These are phyloP conservation scores for Hordeum pubiflorum DNA, from an alignment of 202 grass and related monocot genomes.

Conservation along the genomic window DNA sequence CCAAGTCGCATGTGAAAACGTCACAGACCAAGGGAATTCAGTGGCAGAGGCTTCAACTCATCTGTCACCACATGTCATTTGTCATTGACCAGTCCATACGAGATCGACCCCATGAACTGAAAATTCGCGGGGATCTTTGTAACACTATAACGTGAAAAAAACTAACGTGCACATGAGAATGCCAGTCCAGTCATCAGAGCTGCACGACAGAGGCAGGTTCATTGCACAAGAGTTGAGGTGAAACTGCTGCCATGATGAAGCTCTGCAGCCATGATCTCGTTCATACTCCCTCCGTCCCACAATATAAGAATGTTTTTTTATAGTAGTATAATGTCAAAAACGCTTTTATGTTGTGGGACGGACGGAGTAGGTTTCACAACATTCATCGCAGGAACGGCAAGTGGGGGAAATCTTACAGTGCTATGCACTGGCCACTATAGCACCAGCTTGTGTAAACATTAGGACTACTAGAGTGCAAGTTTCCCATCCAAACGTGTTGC, in stretches of 20 bases:
- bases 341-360: no score
- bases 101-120: slow-evolving; percentile 1
- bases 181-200: background rate
- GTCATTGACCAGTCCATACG: slow-evolving; percentile 25
- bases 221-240: background rate
- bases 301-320: no score
- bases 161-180: background rate
- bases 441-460: background rate
- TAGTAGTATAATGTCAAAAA: no score
- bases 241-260: background rate
- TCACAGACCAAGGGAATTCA: slow-evolving; percentile 10
- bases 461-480: background rate
- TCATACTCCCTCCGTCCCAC: no score
- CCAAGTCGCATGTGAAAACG: slow-evolving; percentile 28
- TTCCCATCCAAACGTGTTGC: background rate
- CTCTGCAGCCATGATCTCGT: background rate
- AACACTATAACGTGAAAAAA: background rate
- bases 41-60: background rate
- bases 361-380: no score
- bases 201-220: background rate
- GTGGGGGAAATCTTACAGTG: no score
- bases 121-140: slow-evolving; percentile 25
- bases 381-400: no score
- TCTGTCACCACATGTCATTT: slow-evolving; percentile 28
- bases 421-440: no score